These are phyloP conservation scores for Cyamopsis tetragonoloba DNA, from an alignment of 306 rosid species.

Conservation along the genomic window DNA sequence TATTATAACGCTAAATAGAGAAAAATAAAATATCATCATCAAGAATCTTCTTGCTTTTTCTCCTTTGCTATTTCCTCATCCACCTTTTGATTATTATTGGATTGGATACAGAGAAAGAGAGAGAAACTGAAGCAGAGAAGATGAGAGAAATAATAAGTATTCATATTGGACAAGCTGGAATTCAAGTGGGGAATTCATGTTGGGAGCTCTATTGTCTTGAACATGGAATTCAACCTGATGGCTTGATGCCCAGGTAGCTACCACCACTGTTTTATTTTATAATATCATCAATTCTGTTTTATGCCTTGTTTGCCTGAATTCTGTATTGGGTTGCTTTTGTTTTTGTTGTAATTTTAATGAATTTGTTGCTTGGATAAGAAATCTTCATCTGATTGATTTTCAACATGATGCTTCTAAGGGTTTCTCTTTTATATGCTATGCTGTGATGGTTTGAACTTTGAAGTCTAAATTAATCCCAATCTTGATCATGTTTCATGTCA, in stretches of 20 bases:
- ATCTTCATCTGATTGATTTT: not conserved
- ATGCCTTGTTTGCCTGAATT: not conserved
- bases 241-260: conserved; percentile 73
- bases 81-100: conserved; percentile 10
- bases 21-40: not conserved
- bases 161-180: conserved; percentile 81
- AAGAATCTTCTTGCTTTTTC: conserved; percentile 7
- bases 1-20: not conserved
- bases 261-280: conserved; percentile 8
- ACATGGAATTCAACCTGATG: conserved; percentile 75
- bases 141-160: conserved; percentile 73
- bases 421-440: not conserved
- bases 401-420: not conserved
- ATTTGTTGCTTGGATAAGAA: not conserved
- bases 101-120: conserved; percentile 1
- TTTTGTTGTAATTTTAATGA: not conserved
- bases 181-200: conserved; percentile 76
- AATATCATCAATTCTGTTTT: not conserved
- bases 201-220: conserved; percentile 85
- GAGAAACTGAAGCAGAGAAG: conserved; percentile 10
- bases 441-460: not conserved
- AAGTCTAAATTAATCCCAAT: not conserved
- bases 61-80: not conserved
- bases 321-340: not conserved
- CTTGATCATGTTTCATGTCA: conserved; percentile 8